Conservation (phyloP, 768 basidiomycete species). For the Xerocomellus intermedius region DNA sequence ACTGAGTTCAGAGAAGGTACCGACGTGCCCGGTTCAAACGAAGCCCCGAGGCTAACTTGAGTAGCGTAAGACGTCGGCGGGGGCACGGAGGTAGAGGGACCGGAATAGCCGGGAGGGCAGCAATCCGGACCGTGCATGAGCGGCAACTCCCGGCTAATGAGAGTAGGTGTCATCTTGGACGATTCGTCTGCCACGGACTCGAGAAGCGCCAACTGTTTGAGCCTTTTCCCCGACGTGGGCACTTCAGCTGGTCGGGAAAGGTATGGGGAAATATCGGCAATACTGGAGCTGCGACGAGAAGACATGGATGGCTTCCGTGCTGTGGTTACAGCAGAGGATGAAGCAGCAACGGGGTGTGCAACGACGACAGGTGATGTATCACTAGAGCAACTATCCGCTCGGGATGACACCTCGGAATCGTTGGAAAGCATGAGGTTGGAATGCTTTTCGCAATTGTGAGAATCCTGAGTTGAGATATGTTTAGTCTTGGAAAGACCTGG, state of each 20-base stretch:
- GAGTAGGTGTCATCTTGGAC: conserved; percentile 53
- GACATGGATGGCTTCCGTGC: conserved; percentile 22
- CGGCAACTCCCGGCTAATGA: conserved; percentile 28
- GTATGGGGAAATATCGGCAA: conserved; percentile 71
- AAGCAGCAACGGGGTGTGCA: conserved; percentile 1
- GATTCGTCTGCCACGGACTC: conserved; percentile 76
- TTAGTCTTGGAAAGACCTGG: conserved; percentile 5
- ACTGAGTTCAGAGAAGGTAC: conserved; percentile 5
- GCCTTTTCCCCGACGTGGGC: conserved; percentile 56
- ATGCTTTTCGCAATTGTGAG: conserved; percentile 8
- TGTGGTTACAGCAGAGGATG: conserved; percentile 14
- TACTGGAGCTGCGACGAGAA: conserved; percentile 43
- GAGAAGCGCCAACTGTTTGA: conserved; percentile 69
- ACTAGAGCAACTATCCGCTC: background rate
- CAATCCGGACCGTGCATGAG: conserved; percentile 2
- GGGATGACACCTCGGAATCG: background rate
- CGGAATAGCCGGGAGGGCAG: conserved; percentile 6
- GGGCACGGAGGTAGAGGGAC: conserved; percentile 30
- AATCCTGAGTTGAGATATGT: background rate
- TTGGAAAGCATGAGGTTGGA: background rate
- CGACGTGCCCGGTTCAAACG: conserved; percentile 36
- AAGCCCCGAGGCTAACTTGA: conserved; percentile 25
- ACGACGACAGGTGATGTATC: conserved; percentile 9
- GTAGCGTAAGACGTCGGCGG: conserved; percentile 17
- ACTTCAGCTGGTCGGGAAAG: conserved; percentile 53